Evolutionary conservation across 163 green algal genomes (phyloP).

Genomic region (Scenedesmus sp.): DNA sequence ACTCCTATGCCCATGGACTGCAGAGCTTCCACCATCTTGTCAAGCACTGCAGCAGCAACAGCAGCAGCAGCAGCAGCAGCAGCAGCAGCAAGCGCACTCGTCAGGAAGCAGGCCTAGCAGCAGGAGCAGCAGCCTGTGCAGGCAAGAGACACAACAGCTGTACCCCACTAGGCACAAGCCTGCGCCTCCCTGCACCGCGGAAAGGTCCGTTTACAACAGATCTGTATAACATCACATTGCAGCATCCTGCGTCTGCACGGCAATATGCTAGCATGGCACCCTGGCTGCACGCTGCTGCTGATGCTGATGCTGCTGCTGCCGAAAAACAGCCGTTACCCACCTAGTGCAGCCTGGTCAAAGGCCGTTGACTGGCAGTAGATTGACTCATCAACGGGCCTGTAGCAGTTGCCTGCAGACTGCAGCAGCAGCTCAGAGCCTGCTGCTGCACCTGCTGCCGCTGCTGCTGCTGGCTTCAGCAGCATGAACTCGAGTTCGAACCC

Average conservation of each 20-base stretch:
- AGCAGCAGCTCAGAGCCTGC: background rate
- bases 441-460: background rate
- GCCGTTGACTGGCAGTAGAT: conserved; percentile 59
- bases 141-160: too few species aligned
- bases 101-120: background rate
- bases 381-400: conserved; percentile 47
- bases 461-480: conserved; percentile 58
- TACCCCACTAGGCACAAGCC: too few species aligned
- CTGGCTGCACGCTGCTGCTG: background rate
- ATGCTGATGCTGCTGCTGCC: background rate
- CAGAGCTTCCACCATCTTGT: conserved; percentile 66
- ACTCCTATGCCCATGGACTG: conserved; percentile 62
- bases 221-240: too few species aligned
- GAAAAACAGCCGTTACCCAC: conserved; percentile 26
- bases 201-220: too few species aligned
- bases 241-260: too few species aligned
- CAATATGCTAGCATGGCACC: too few species aligned
- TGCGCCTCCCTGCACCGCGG: too few species aligned
- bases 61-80: background rate
- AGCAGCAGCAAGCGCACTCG: background rate
- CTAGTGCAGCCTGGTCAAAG: conserved; percentile 57
- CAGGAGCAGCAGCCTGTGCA: background rate
- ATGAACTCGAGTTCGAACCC: conserved; percentile 81
- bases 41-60: conserved; percentile 62
- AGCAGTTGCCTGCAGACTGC: background rate